Percentiles rank a stretch among this genome's conserved stretches.
Conservation (phyloP, 106 monocot genomes). For the Chionographis japonica region DNA sequence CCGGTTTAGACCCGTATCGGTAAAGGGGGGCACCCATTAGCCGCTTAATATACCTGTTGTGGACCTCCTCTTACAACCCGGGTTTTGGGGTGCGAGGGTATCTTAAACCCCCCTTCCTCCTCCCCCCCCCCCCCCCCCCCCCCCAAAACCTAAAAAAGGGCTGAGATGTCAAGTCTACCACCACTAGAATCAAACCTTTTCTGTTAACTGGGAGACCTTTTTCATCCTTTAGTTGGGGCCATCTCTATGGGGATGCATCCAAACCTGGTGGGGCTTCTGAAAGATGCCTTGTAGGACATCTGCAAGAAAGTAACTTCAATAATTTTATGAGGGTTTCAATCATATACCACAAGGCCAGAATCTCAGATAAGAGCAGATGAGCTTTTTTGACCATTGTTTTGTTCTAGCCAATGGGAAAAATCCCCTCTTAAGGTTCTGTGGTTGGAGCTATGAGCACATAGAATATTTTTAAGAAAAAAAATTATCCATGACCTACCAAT, state of each 20-base stretch:
- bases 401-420: not conserved
- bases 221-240: not conserved
- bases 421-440: not conserved
- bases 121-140: no score
- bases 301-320: slow-evolving; percentile 5
- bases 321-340: slow-evolving; percentile 1
- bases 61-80: not conserved
- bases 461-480: not conserved
- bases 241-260: not conserved
- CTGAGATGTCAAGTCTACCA: not conserved
- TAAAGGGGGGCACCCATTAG: not conserved
- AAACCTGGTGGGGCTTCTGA: slow-evolving; percentile 3
- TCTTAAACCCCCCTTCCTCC: not conserved
- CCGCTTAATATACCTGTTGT: not conserved
- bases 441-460: not conserved
- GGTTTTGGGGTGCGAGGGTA: no score
- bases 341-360: slow-evolving; percentile 4
- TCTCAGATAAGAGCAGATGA: slow-evolving; percentile 11
- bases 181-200: slow-evolving; percentile 4
- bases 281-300: slow-evolving; percentile 4
- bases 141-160: slow-evolving; percentile 1
- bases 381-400: slow-evolving; percentile 3
- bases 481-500: no score
- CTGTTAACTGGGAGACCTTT: not conserved
- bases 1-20: not conserved